Evolutionary conservation across 2,329 filamentous ascomycete species (phyloP).

Genomic region (Hypoxylon sp.): DNA sequence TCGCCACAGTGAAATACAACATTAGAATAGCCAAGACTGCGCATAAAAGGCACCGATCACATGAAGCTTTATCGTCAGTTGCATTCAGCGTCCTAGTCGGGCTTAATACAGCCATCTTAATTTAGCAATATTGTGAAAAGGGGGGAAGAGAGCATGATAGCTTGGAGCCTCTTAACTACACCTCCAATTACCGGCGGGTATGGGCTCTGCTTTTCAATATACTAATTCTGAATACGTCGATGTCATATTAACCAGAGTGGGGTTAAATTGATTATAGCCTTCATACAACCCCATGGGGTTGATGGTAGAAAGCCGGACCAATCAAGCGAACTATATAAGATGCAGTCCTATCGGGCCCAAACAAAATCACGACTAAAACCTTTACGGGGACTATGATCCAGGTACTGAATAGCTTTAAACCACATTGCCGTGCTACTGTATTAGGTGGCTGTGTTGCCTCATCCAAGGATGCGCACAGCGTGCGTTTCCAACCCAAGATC

Average conservation of each 20-base stretch:
- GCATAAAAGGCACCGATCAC: background rate
- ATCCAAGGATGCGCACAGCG: too few species aligned
- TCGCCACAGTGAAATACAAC: background rate
- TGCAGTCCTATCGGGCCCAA: background rate
- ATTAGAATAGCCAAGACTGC: conserved; percentile 9
- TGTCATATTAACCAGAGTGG: conserved; percentile 38
- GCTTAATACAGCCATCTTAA: background rate
- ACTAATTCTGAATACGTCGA: conserved; percentile 14
- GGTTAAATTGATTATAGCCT: conserved; percentile 29
- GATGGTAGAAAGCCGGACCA: conserved; percentile 34
- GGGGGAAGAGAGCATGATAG: background rate
- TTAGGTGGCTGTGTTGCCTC: too few species aligned
- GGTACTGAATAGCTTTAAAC: background rate
- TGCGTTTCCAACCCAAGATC: too few species aligned
- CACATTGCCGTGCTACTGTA: too few species aligned
- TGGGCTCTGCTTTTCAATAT: conserved; percentile 9
- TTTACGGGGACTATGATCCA: background rate
- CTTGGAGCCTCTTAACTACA: background rate
- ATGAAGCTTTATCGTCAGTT: conserved; percentile 13
- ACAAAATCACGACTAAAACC: background rate
- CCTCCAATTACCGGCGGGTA: conserved; percentile 18
- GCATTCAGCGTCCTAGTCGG: background rate
- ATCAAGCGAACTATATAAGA: conserved; percentile 7
- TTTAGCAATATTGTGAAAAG: conserved; percentile 1
- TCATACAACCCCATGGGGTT: conserved; percentile 18